Evolutionary conservation across 2,329 filamentous ascomycete genomes (phyloP).

Genomic region (Cryoendolithus antarcticus): DNA sequence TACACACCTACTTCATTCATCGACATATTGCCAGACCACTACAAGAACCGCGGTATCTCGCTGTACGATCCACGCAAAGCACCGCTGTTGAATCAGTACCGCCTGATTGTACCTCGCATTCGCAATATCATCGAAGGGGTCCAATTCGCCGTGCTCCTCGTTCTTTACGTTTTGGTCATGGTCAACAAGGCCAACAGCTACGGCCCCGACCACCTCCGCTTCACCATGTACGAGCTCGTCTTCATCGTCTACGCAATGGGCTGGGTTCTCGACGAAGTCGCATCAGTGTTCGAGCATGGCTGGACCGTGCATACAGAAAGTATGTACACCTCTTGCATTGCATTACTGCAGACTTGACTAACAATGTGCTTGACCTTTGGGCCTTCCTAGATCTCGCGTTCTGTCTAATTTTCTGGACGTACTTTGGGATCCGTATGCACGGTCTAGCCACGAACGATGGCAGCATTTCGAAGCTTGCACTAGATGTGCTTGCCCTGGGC

Average conservation of each 20-base stretch:
- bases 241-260: conserved; percentile 66
- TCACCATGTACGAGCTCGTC: conserved; percentile 44
- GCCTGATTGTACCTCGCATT: conserved; percentile 68
- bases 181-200: conserved; percentile 46
- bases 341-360: too few species aligned
- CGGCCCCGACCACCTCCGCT: conserved; percentile 20
- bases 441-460: conserved; percentile 41
- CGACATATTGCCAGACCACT: conserved; percentile 74
- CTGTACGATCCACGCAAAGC: conserved; percentile 67
- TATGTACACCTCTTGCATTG: too few species aligned
- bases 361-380: conserved; percentile 47
- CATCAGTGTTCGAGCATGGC: conserved; percentile 62
- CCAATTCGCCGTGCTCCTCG: conserved; percentile 59
- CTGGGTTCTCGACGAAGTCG: conserved; percentile 68
- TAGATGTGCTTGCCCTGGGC: conserved; percentile 67
- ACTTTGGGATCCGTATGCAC: conserved; percentile 55
- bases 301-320: conserved; percentile 75
- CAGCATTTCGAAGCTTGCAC: conserved; percentile 34
- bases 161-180: conserved; percentile 63
- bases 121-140: conserved; percentile 62
- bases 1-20: conserved; percentile 74
- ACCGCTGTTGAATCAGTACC: conserved; percentile 71
- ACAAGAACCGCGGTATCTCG: conserved; percentile 72
- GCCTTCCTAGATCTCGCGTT: conserved; percentile 76
- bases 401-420: conserved; percentile 56